Conservation (phyloP, 768 basidiomycete species). For the Leccinum subgranulosum region DNA sequence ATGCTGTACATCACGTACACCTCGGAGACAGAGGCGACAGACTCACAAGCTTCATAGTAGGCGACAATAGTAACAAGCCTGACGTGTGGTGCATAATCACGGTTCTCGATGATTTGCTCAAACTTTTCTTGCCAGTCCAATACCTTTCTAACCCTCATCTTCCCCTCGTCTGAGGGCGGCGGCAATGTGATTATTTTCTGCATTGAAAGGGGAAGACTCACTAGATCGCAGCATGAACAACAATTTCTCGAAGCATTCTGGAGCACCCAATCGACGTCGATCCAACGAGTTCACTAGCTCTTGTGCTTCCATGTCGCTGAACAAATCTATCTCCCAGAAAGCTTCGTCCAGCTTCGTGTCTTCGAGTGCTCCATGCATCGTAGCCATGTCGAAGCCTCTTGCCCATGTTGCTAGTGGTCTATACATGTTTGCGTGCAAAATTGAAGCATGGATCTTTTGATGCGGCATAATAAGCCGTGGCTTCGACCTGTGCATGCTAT, state of each 20-base stretch:
- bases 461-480: slow-evolving; percentile 8
- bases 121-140: slow-evolving; percentile 9
- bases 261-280: slow-evolving; percentile 2
- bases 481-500: slow-evolving; percentile 1
- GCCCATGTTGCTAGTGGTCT: neutral
- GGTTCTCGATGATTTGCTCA: slow-evolving; percentile 3
- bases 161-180: slow-evolving; percentile 13
- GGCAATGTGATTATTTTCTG: neutral
- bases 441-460: neutral
- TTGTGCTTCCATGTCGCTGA: slow-evolving; percentile 4
- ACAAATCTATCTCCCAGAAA: slow-evolving; percentile 13
- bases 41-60: slow-evolving; percentile 21
- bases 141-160: slow-evolving; percentile 12
- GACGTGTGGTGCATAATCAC: slow-evolving; percentile 10
- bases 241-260: slow-evolving; percentile 9
- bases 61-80: slow-evolving; percentile 21
- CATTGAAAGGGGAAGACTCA: neutral
- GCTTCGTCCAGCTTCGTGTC: neutral
- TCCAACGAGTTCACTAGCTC: slow-evolving; percentile 4
- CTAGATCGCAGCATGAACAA: slow-evolving; percentile 9
- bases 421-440: neutral
- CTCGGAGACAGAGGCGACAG: neutral
- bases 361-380: neutral
- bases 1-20: neutral
- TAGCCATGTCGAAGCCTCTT: neutral